Evolutionary conservation across 371 early-diverging fungal genomes (phyloP), one percentile per base, ranked within the genome.

Genomic region (Saksenaea oblongispora): DNA sequence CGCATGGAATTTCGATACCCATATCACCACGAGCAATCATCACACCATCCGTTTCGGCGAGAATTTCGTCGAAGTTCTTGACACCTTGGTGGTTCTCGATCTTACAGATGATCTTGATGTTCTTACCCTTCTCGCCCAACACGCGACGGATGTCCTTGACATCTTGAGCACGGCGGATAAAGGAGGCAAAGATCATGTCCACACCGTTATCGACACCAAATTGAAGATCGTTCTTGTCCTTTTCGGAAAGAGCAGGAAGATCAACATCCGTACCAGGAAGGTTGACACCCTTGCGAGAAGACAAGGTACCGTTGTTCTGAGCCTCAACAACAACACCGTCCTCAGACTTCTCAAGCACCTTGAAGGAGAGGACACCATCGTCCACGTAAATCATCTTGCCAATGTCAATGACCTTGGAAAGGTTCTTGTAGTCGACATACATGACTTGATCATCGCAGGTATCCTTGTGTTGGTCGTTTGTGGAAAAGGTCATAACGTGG

Each of bases 21-120:
- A 99, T 85, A 79, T 98, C 96, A 62, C 99, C 98, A 73, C 99
- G 89, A 47, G 98, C 99, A 62, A 98, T 91, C 98, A 99, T 98
- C 63, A 99, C 89, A 59, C 98, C 98, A 72, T 99, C 99, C n/a
- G 96, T 90, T 62, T 86, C 96, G 28, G 75, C 86, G 54, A 97
- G 78, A 67, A 99, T 98, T 39, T 93, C 95, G 66, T 96, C 95
- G 85, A 99, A 92, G 83, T 98, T 98, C 62, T 87, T 74, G 55
- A 97, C 80, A 34, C 92, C 96, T 78, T 95, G 90, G 65, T 91
- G 88, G 68, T 91, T 93, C 83, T 98, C 99, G 62, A 95, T 91
- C 88, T 95, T 95, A 74, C 89, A 88, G 54, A 96, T 93, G 69
- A 95, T 95, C 86, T 93, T 93, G 85, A 96, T 93, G 65, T 90